Conservation (phyloP, 768 basidiomycete genomes). For the Infundibulicybe gibba region DNA sequence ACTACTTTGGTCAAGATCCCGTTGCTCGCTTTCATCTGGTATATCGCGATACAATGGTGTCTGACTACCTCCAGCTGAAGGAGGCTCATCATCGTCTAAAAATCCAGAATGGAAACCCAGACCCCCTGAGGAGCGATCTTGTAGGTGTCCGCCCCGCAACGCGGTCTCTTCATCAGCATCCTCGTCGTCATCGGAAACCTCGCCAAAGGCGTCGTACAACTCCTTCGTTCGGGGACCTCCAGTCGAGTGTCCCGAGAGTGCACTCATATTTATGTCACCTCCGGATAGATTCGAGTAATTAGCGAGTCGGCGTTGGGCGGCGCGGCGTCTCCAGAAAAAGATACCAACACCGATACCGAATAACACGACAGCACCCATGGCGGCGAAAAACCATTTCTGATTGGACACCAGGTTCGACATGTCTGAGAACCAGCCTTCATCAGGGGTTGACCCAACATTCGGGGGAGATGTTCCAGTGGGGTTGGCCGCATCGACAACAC, state of each 20-base stretch:
- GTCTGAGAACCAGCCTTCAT: conserved; percentile 83
- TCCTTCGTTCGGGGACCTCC: conserved; percentile 70
- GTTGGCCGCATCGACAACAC: conserved; percentile 12
- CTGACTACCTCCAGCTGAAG: conserved; percentile 25
- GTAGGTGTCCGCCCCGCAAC: conserved; percentile 40
- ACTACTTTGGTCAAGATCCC: conserved; percentile 6
- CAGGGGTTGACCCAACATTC: conserved; percentile 55
- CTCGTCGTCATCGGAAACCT: conserved; percentile 79
- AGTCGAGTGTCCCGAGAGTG: conserved; percentile 42
- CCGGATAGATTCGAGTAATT: conserved; percentile 59
- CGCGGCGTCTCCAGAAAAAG: conserved; percentile 79
- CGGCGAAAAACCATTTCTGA: conserved; percentile 89
- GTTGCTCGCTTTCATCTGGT: conserved; percentile 29
- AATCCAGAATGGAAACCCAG: conserved; percentile 76
- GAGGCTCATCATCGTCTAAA: conserved; percentile 71
- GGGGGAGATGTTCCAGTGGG: conserved; percentile 25
- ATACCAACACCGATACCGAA: conserved; percentile 66
- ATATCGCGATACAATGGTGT: conserved; percentile 51
- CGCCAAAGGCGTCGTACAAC: conserved; percentile 95
- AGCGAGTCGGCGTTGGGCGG: conserved; percentile 30
- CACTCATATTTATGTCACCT: conserved; percentile 74
- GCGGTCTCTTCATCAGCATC: conserved; percentile 72
- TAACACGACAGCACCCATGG: conserved; percentile 71
- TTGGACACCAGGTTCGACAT: conserved; percentile 69
- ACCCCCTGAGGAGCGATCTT: conserved; percentile 28